Percentiles rank a stretch among this genome's conserved stretches.
These are phyloP conservation scores for Wickerhamiella kazuoi DNA, from an alignment of 805 yeast species.

Conservation along the genomic window DNA sequence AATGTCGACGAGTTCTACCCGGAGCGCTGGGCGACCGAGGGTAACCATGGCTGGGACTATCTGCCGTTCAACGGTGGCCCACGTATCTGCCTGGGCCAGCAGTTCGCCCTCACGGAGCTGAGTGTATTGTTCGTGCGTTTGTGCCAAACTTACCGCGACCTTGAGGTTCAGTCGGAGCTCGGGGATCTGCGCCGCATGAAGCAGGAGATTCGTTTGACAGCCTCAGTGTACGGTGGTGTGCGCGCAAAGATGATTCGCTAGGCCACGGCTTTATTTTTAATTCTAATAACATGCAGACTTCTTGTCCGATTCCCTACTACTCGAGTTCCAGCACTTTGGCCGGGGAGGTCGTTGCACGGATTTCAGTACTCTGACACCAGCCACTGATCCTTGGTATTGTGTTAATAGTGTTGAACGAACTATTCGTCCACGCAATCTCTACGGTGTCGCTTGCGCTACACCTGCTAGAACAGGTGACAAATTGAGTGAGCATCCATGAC, in stretches of 20 bases:
- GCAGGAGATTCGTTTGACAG: constrained; percentile 2
- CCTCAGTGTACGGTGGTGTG: constrained; percentile 5
- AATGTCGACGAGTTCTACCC: constrained; percentile 27
- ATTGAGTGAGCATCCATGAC: no score
- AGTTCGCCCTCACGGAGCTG: constrained; percentile 36
- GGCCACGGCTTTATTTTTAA: no score
- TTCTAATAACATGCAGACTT: no score
- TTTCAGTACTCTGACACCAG: no score
- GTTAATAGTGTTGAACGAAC: no score
- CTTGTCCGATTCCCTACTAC: no score
- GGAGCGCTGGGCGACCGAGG: constrained; percentile 17
- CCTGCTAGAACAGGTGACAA: no score
- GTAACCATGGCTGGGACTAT: constrained; percentile 30
- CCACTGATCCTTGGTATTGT: no score
- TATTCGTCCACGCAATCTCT: no score
- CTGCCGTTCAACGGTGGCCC: constrained; percentile 41
- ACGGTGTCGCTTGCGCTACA: no score
- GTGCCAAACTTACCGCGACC: constrained; percentile 2
- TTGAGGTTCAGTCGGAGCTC: not conserved
- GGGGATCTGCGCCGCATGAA: not conserved
- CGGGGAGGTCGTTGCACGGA: no score
- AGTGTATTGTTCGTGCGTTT: constrained; percentile 6
- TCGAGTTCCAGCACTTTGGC: no score
- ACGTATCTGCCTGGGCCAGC: constrained; percentile 38
- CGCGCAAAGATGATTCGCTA: not conserved